phyloP scores from a whole-genome alignment of 768 basidiomycete species.

The Suillus lakei region DNA sequence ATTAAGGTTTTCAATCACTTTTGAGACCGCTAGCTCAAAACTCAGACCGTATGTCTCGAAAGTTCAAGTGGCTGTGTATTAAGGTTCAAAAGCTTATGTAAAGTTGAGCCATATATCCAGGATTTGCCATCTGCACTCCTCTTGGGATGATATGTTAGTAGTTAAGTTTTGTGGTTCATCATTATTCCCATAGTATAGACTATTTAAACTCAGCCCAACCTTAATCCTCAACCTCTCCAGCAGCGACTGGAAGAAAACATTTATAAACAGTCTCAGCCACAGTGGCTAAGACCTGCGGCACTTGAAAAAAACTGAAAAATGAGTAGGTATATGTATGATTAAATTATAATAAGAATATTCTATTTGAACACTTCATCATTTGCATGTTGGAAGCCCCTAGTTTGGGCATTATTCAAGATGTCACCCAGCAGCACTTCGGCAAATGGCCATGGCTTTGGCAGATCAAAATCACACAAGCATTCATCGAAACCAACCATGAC shows the following conservation, averaged over 20 bases:
- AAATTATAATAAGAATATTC: too few relatives aligned
- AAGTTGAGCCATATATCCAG: not conserved
- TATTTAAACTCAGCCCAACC: too few relatives aligned
- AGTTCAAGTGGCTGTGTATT: not conserved
- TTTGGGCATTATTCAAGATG: not conserved
- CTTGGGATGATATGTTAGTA: too few relatives aligned
- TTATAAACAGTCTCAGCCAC: too few relatives aligned
- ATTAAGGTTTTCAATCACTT: not conserved
- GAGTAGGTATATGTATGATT: too few relatives aligned
- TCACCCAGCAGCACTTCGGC: not conserved
- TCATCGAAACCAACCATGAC: not conserved
- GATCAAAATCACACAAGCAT: constrained; percentile 6
- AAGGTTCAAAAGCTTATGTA: not conserved
- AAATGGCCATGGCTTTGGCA: constrained; percentile 28
- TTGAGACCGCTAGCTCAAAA: not conserved
- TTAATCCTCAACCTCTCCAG: too few relatives aligned
- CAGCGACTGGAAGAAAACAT: too few relatives aligned
- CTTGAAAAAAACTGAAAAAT: too few relatives aligned
- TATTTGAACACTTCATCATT: not conserved
- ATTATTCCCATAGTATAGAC: too few relatives aligned
- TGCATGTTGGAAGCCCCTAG: not conserved
- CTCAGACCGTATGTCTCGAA: not conserved
- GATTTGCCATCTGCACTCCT: not conserved
- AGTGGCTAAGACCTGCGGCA: too few relatives aligned
- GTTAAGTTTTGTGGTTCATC: too few relatives aligned